Percentiles rank a stretch among this genome's conserved stretches.
Conservation (phyloP, 2,329 filamentous ascomycete species). For the Bipolaris oryzae region DNA sequence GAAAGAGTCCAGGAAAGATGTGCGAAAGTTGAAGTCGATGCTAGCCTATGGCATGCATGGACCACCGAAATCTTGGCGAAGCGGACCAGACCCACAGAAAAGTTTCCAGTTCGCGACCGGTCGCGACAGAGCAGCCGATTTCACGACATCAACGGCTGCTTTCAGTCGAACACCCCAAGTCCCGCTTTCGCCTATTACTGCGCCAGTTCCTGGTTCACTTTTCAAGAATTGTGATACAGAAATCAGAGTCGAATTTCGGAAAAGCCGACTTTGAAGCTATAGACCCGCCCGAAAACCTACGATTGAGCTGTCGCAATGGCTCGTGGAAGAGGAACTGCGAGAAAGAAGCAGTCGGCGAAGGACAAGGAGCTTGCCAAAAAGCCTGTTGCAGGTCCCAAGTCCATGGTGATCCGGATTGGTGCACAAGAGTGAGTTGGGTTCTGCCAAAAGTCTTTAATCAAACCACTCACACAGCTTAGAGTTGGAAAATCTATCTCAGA, state of each 20-base stretch:
- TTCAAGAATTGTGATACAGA: neutral
- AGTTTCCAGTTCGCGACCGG: constrained; percentile 17
- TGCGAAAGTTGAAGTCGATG: neutral
- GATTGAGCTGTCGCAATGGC: constrained; percentile 32
- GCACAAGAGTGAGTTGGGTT: constrained; percentile 67
- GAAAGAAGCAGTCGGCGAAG: constrained; percentile 42
- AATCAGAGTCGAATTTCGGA: neutral
- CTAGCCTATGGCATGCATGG: neutral
- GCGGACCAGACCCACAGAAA: constrained; percentile 17
- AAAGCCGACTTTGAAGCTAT: neutral
- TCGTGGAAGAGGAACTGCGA: constrained; percentile 35
- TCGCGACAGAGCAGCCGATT: constrained; percentile 7
- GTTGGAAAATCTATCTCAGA: constrained; percentile 91
- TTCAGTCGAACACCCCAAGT: neutral
- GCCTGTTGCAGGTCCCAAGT: constrained; percentile 77
- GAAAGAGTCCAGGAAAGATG: constrained; percentile 5
- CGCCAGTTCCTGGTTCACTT: neutral
- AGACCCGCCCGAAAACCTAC: constrained; percentile 5
- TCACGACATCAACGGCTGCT: constrained; percentile 3
- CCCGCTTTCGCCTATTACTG: neutral
- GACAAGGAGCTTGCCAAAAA: constrained; percentile 57
- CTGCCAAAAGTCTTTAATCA: neutral
- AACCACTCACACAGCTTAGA: neutral
- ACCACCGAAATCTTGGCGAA: constrained; percentile 20
- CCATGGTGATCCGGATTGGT: constrained; percentile 97